phyloP scores from a whole-genome alignment of 75 land plant species.

The Pinus tabuliformis region DNA sequence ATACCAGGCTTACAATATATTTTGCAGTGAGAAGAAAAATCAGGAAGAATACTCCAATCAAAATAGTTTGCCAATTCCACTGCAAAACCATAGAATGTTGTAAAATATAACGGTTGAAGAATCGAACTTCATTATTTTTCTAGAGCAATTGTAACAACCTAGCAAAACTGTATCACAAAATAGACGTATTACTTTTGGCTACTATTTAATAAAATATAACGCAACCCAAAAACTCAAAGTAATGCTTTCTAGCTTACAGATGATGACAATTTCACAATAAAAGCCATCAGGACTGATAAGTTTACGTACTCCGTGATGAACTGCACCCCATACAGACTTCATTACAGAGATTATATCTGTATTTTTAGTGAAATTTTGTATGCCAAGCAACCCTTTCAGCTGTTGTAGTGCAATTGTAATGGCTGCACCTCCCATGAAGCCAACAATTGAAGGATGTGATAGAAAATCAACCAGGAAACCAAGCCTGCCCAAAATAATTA shows the following conservation, averaged over 20 bases:
- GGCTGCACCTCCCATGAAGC: conserved; percentile 92
- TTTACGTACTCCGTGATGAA: conserved; percentile 49
- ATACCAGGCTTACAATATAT: conserved; percentile 34
- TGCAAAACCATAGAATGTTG: conserved; percentile 14
- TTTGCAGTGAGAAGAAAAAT: conserved; percentile 40
- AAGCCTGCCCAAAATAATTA: conserved; percentile 50
- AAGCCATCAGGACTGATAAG: background rate
- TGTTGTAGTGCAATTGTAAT: conserved; percentile 76
- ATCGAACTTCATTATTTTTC: conserved; percentile 18
- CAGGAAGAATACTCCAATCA: conserved; percentile 39
- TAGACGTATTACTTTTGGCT: background rate
- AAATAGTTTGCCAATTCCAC: conserved; percentile 70
- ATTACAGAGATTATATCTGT: conserved; percentile 72
- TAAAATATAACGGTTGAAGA: background rate
- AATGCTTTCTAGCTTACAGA: background rate
- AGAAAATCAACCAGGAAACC: conserved; percentile 85
- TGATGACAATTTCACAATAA: background rate
- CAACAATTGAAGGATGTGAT: conserved; percentile 83
- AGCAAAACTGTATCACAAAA: conserved; percentile 57
- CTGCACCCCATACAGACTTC: conserved; percentile 52
- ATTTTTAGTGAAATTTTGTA: conserved; percentile 52
- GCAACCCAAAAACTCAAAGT: background rate
- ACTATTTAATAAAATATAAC: background rate
- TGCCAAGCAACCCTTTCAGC: conserved; percentile 72
- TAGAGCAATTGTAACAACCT: conserved; percentile 51